Percentiles rank a stretch among this genome's conserved stretches.
Evolutionary conservation across 1,284 basidiomycete genomes (phyloP).

Genomic region (Ceratorhiza oryzae-sativae): DNA sequence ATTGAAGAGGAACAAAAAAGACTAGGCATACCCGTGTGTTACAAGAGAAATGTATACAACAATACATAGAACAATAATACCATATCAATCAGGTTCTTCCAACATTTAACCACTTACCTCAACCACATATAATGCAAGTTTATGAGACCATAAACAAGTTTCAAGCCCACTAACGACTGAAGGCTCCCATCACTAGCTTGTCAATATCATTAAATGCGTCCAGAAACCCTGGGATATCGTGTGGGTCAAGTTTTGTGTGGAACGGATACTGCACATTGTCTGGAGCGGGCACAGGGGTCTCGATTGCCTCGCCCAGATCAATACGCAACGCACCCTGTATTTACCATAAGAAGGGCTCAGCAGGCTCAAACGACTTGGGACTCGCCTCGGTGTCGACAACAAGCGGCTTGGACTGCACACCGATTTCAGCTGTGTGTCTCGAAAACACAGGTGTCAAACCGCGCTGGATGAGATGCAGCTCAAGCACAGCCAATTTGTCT

Average conservation of each 20-base stretch:
- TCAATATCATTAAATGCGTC: conserved; percentile 47
- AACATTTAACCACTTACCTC: neutral
- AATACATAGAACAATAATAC: neutral
- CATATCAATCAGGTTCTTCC: neutral
- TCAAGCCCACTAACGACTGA: neutral
- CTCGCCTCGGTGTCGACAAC: conserved; percentile 16
- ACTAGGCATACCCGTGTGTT: neutral
- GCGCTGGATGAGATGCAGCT: conserved; percentile 38
- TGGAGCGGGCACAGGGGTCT: conserved; percentile 3
- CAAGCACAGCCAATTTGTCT: conserved; percentile 37
- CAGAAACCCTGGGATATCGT: conserved; percentile 45
- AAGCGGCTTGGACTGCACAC: conserved; percentile 3
- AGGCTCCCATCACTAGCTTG: conserved; percentile 47
- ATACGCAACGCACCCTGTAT: conserved; percentile 30
- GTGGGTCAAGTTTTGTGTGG: neutral
- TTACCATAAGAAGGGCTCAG: conserved; percentile 1
- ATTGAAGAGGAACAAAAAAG: neutral
- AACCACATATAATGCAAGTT: neutral
- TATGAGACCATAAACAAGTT: neutral
- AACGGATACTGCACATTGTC: neutral
- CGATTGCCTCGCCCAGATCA: conserved; percentile 11
- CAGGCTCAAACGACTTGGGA: neutral
- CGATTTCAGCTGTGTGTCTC: conserved; percentile 11
- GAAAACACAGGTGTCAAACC: neutral
- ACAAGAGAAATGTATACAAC: neutral